phyloP scores from a whole-genome alignment of 179 eudicot species.

The Heliamphora pulchella region DNA sequence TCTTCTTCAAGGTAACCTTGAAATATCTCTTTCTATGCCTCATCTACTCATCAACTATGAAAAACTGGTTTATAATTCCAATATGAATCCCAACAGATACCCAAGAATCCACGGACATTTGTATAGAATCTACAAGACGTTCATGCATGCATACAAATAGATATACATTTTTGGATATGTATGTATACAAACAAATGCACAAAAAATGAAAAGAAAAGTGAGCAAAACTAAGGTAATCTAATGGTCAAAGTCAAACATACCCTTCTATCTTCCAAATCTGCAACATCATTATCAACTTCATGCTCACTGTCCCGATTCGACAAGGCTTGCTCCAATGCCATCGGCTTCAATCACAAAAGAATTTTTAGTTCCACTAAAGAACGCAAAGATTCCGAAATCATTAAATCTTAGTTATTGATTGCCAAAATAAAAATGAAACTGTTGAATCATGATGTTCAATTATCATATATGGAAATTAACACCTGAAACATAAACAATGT shows the following conservation, averaged over 20 bases:
- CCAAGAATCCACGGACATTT: background rate
- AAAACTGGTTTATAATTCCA: background rate
- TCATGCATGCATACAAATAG: too few species aligned
- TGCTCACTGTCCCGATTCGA: slow-evolving; percentile 96
- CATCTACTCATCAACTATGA: background rate
- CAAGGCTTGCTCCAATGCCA: slow-evolving; percentile 82
- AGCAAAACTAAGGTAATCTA: background rate
- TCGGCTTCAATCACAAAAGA: slow-evolving; percentile 49
- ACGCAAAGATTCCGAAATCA: background rate
- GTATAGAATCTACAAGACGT: background rate
- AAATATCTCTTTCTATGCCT: background rate
- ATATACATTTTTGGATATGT: background rate
- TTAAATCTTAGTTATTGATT: background rate
- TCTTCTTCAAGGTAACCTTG: slow-evolving; percentile 7
- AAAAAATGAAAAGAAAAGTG: slow-evolving; percentile 2
- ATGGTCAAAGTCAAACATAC: slow-evolving; percentile 34
- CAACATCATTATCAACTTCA: slow-evolving; percentile 99
- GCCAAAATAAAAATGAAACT: background rate
- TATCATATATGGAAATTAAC: background rate
- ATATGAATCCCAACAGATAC: background rate
- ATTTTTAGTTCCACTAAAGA: background rate
- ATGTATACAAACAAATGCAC: background rate
- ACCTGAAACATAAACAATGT: background rate
- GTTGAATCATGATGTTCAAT: background rate
- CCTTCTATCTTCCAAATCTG: slow-evolving; percentile 94